These are phyloP conservation scores for Myxozyma lipomycoides DNA, from an alignment of 805 yeast genomes.

Conservation along the genomic window DNA sequence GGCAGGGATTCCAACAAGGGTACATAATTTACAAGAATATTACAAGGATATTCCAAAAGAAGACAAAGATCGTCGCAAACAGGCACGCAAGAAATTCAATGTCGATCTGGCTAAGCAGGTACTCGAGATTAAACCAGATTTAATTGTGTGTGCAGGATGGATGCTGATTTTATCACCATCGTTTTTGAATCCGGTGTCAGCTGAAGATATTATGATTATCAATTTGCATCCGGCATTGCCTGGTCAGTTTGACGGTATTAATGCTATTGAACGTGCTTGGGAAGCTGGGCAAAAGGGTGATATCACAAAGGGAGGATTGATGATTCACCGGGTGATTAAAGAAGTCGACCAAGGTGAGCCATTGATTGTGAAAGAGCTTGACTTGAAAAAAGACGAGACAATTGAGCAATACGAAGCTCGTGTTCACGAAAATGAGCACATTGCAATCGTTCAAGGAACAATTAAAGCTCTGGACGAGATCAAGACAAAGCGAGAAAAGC, in stretches of 20 bases:
- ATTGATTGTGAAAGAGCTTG: constrained; percentile 72
- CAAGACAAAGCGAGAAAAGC: constrained; percentile 3
- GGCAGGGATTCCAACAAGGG: constrained; percentile 62
- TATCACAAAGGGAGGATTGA: constrained; percentile 76
- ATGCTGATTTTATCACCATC: constrained; percentile 82
- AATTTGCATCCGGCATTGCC: constrained; percentile 97
- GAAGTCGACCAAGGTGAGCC: constrained; percentile 96
- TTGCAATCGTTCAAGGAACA: constrained; percentile 91
- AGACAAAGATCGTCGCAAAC: constrained; percentile 51
- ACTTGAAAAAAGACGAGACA: constrained; percentile 65
- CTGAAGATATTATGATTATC: constrained; percentile 68
- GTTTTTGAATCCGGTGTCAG: constrained; percentile 62
- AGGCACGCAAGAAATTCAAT: constrained; percentile 70
- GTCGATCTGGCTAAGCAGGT: constrained; percentile 69
- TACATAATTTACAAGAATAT: constrained; percentile 68
- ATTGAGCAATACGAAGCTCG: constrained; percentile 75
- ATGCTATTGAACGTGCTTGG: constrained; percentile 96
- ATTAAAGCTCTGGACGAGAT: constrained; percentile 48
- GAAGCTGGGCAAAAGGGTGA: constrained; percentile 86
- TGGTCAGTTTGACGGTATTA: constrained; percentile 94
- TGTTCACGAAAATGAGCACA: constrained; percentile 80
- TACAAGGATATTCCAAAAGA: constrained; percentile 73
- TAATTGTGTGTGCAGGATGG: constrained; percentile 98
- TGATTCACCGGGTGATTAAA: constrained; percentile 95
- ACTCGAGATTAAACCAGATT: constrained; percentile 63